Conservation (phyloP, 2,329 filamentous ascomycete species). For the Pseudopithomyces maydicus region DNA sequence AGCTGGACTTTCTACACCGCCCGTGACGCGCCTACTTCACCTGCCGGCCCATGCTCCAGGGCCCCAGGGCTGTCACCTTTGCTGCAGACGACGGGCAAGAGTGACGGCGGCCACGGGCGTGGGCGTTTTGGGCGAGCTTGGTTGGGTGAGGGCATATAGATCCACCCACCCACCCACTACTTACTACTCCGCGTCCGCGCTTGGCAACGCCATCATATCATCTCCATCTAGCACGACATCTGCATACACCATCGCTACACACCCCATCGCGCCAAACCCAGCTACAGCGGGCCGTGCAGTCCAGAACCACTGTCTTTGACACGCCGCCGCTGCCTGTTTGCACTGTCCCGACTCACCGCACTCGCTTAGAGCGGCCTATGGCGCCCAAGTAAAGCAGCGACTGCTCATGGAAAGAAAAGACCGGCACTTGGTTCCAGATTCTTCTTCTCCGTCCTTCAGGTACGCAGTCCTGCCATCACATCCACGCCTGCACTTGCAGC, state of each 20-base stretch:
- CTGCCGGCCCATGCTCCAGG: no score
- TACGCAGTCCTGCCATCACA: constrained; percentile 21
- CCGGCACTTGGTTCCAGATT: constrained; percentile 28
- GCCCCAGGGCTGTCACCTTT: no score
- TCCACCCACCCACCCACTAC: constrained; percentile 9
- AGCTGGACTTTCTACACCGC: no score
- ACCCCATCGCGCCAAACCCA: neutral
- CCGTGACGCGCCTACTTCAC: no score
- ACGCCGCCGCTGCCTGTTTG: constrained; percentile 6
- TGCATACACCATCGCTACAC: constrained; percentile 14
- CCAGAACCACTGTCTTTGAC: constrained; percentile 6
- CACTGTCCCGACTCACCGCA: constrained; percentile 30
- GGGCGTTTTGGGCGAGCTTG: neutral
- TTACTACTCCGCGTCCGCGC: neutral
- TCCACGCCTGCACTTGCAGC: constrained; percentile 1
- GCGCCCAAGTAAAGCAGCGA: constrained; percentile 42
- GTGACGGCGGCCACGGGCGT: no score
- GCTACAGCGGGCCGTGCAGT: constrained; percentile 2
- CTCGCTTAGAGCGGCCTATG: constrained; percentile 46
- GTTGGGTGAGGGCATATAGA: neutral
- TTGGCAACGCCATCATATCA: constrained; percentile 24
- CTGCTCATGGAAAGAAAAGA: constrained; percentile 37
- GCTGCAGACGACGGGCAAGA: no score
- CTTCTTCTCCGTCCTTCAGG: constrained; percentile 28
- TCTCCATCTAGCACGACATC: constrained; percentile 12